Evolutionary conservation across 2,329 filamentous ascomycete genomes (phyloP).

Genomic region (Anthostomella pinea): DNA sequence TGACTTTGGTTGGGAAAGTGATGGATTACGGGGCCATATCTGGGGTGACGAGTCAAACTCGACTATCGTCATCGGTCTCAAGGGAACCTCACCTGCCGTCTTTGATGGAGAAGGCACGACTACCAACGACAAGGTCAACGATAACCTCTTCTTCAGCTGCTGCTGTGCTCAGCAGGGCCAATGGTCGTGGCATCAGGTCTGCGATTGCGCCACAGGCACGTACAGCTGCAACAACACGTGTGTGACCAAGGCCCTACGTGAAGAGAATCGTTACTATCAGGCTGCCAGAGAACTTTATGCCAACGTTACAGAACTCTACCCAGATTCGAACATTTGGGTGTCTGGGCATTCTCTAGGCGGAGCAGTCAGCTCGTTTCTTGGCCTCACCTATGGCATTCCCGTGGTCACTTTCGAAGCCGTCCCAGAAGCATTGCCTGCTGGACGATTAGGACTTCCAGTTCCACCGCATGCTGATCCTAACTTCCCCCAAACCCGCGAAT

Average conservation of each 20-base stretch:
- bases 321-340: constrained; percentile 80
- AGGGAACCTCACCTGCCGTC: constrained; percentile 85
- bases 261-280: constrained; percentile 89
- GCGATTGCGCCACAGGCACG: constrained; percentile 83
- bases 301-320: constrained; percentile 88
- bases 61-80: constrained; percentile 87
- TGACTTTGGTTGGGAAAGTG: constrained; percentile 89
- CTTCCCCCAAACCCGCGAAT: constrained; percentile 65
- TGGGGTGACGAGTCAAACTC: constrained; percentile 83
- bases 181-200: constrained; percentile 87
- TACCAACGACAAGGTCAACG: constrained; percentile 95
- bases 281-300: constrained; percentile 86
- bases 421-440: constrained; percentile 83
- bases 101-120: constrained; percentile 98
- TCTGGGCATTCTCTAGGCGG: constrained; percentile 91
- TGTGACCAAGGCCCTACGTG: constrained; percentile 67
- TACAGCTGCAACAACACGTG: constrained; percentile 94
- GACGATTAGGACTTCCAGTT: constrained; percentile 77
- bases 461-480: constrained; percentile 75
- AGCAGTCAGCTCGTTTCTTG: constrained; percentile 81
- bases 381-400: constrained; percentile 85
- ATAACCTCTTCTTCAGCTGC: constrained; percentile 97
- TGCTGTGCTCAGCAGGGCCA: constrained; percentile 94
- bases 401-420: constrained; percentile 92
- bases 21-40: constrained; percentile 88